Conservation (phyloP, 768 basidiomycete species). For the Infundibulicybe gibba region DNA sequence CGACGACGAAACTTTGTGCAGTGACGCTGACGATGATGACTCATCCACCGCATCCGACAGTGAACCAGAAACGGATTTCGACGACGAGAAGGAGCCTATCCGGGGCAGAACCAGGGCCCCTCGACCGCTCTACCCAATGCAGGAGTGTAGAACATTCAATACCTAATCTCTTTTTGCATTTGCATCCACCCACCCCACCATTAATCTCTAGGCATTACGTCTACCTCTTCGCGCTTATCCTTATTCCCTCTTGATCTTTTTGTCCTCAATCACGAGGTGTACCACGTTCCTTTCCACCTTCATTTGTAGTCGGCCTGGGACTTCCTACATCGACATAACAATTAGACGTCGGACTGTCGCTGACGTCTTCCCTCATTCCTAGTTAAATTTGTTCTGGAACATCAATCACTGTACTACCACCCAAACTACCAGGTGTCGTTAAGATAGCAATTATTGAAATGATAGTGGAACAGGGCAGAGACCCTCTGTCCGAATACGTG, state of each 20-base stretch:
- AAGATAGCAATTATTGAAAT: no score
- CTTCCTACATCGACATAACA: constrained; percentile 8
- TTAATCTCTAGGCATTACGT: constrained; percentile 6
- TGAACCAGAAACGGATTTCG: constrained; percentile 8
- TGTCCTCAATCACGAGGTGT: background rate
- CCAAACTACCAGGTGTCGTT: no score
- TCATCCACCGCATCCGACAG: constrained; percentile 24
- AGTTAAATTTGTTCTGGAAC: background rate
- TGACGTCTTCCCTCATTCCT: constrained; percentile 11
- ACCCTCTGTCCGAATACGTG: no score
- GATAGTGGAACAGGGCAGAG: no score
- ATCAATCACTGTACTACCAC: background rate
- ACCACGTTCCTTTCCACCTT: constrained; percentile 23
- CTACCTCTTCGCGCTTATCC: constrained; percentile 11
- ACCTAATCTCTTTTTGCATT: constrained; percentile 3
- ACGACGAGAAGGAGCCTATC: constrained; percentile 32
- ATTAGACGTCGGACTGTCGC: no score
- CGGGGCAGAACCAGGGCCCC: constrained; percentile 38
- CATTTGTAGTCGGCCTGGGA: constrained; percentile 1
- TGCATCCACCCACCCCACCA: constrained; percentile 4
- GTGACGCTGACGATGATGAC: constrained; percentile 22
- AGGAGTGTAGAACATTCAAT: constrained; percentile 14
- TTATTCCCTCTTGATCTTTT: constrained; percentile 10
- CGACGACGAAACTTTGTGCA: constrained; percentile 26
- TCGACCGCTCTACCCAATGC: constrained; percentile 32